Evolutionary conservation across 2,329 filamentous ascomycete species (phyloP).

Genomic region (Dryadomyces sulphureus): DNA sequence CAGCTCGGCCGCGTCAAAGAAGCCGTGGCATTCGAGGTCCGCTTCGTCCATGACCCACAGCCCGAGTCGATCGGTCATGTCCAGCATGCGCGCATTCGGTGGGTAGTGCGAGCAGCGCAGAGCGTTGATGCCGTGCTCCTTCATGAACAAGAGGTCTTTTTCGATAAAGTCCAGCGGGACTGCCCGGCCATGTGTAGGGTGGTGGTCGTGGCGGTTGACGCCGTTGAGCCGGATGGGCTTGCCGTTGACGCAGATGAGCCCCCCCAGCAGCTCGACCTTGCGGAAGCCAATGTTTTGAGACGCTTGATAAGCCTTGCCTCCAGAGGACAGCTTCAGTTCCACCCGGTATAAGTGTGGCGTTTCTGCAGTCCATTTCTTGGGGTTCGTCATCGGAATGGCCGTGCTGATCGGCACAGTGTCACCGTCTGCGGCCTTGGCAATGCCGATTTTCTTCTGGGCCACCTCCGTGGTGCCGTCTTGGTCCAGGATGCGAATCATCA

Average conservation of each 20-base stretch:
- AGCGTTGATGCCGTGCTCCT: slow-evolving; percentile 56
- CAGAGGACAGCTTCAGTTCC: slow-evolving; percentile 23
- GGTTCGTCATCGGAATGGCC: slow-evolving; percentile 25
- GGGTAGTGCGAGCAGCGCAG: slow-evolving; percentile 56
- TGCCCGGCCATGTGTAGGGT: slow-evolving; percentile 45
- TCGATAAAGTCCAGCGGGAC: slow-evolving; percentile 48
- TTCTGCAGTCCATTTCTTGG: slow-evolving; percentile 55
- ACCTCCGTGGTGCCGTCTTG: slow-evolving; percentile 16
- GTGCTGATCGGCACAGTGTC: not conserved
- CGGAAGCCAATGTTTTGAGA: slow-evolving; percentile 48
- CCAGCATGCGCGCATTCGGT: slow-evolving; percentile 43
- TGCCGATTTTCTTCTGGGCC: not conserved
- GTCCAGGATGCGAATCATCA: slow-evolving; percentile 25
- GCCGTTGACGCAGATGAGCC: slow-evolving; percentile 48
- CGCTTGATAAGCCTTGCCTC: slow-evolving; percentile 21
- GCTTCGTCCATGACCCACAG: slow-evolving; percentile 43
- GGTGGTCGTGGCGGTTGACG: slow-evolving; percentile 57
- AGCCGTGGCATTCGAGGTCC: slow-evolving; percentile 39
- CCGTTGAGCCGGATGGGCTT: slow-evolving; percentile 45
- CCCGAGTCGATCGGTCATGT: slow-evolving; percentile 50
- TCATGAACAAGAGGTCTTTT: slow-evolving; percentile 51
- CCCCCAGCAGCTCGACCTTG: slow-evolving; percentile 44
- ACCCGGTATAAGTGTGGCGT: slow-evolving; percentile 46
- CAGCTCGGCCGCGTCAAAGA: slow-evolving; percentile 32
- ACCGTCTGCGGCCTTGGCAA: not conserved